Evolutionary conservation across 345 rosid genomes (phyloP), one percentile per base, ranked within the genome.

Genomic region (Murraya koenigii): DNA sequence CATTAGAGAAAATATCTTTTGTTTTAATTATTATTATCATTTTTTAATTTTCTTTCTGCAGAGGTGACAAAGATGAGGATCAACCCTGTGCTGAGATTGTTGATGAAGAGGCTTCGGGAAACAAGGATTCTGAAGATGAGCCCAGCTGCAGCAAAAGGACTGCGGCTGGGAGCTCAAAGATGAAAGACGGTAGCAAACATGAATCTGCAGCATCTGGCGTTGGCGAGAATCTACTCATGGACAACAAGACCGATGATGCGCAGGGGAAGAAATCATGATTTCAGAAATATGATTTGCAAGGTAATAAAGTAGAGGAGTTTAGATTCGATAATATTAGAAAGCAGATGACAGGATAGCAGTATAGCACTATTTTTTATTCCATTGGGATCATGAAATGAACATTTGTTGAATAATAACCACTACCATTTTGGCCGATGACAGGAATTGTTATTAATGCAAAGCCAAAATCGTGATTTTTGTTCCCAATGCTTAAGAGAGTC

Each of bases 41-140:
- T 33, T 61, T 49, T 54, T 17, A 38, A 22, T 32, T 17, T 60
- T 60, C 59, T 75, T 38, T 2, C 28, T 68, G 75, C 80, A 89
- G 92, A 74, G 92, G 93, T 71, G 90, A 86, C 60, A 88, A 81
- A 67, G 88, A 85, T 25, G 85, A 81, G 23, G 85, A 85, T 78
- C 76, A 73, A 78, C 47, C 52, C 55, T 28, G 20, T 35, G 78
- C 77, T 1, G 82, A 74, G 58, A 74, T 76, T 75, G 88, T 76
- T 0, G 86, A 88, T 15, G 85, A 88, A 79, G 90, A 83, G 66
- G 79, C 75, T 0, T 87, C 62, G 79, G 74, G 76, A 76, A 80
- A 79, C 84, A 93, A 85, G 77, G 79, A 54, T 70, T 56, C 78
- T 3, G 89, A 79, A 4, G 92, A 86, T 80, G 91, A 82, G 79